phyloP scores from a whole-genome alignment of 805 yeast genomes.

The Monosporozyma aerobia region DNA sequence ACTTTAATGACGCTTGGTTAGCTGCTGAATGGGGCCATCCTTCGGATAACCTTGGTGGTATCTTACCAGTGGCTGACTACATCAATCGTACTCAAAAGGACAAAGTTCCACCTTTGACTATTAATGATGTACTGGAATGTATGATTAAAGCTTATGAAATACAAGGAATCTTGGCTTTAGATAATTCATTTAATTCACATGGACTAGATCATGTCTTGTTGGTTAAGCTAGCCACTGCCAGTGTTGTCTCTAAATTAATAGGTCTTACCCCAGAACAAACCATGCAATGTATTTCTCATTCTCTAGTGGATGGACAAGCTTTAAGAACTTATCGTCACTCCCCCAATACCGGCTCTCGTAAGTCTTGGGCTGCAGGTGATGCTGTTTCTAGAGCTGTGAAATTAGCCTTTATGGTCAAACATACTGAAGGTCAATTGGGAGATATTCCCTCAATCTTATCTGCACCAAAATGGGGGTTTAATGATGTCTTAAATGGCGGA shows the following conservation, averaged over 20 bases:
- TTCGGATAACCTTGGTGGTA: slow-evolving; percentile 51
- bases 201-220: slow-evolving; percentile 53
- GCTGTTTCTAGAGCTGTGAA: slow-evolving; percentile 52
- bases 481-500: slow-evolving; percentile 50
- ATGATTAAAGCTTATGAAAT: slow-evolving; percentile 59
- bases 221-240: slow-evolving; percentile 53
- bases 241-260: slow-evolving; percentile 48
- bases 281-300: slow-evolving; percentile 47
- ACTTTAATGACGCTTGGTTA: slow-evolving; percentile 55
- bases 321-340: slow-evolving; percentile 56
- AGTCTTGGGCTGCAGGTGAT: slow-evolving; percentile 64
- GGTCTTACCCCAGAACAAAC: slow-evolving; percentile 44
- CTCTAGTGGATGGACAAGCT: slow-evolving; percentile 52
- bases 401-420: slow-evolving; percentile 42
- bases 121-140: slow-evolving; percentile 43
- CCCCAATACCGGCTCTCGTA: slow-evolving; percentile 54
- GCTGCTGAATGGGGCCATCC: slow-evolving; percentile 71
- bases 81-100: slow-evolving; percentile 38
- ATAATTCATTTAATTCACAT: slow-evolving; percentile 50
- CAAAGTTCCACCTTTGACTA: slow-evolving; percentile 34
- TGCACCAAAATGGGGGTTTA: slow-evolving; percentile 55
- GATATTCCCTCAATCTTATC: slow-evolving; percentile 48
- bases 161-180: slow-evolving; percentile 50
- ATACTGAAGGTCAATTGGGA: slow-evolving; percentile 38
- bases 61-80: slow-evolving; percentile 50